These are phyloP conservation scores for Malus orientalis DNA, from an alignment of 306 rosid genomes.

Conservation along the genomic window DNA sequence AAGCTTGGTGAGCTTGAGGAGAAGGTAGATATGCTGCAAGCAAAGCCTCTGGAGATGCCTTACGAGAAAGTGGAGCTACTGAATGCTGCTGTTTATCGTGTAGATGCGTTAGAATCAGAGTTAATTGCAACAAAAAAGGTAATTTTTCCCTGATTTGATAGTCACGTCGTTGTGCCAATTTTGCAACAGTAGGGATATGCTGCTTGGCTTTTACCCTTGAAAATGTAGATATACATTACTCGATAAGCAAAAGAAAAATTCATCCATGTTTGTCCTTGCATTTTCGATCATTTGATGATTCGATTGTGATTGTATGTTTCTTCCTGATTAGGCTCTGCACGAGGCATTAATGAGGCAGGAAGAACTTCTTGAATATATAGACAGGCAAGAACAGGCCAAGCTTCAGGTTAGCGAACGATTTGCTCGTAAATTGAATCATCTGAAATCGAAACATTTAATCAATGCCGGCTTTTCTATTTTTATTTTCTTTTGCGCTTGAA, in stretches of 20 bases:
- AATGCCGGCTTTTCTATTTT: not conserved
- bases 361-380: conserved; percentile 82
- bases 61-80: conserved; percentile 74
- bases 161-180: not conserved
- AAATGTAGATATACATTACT: not conserved
- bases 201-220: not conserved
- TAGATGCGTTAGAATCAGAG: conserved; percentile 87
- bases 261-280: not conserved
- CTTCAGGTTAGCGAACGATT: conserved; percentile 32
- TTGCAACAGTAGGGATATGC: not conserved
- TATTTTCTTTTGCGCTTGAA: not conserved
- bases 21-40: conserved; percentile 56
- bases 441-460: not conserved
- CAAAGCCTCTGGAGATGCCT: conserved; percentile 79
- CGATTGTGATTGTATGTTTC: conserved; percentile 8
- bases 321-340: conserved; percentile 54
- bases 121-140: conserved; percentile 79
- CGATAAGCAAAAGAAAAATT: not conserved
- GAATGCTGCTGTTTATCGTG: conserved; percentile 86
- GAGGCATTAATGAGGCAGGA: conserved; percentile 83
- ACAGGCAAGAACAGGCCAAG: conserved; percentile 49
- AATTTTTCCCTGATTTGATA: conserved; percentile 3
- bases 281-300: not conserved
- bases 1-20: conserved; percentile 66
- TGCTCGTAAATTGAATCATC: not conserved